These are phyloP conservation scores for Lathyrus oleraceus DNA, from an alignment of 306 rosid genomes.

Conservation along the genomic window DNA sequence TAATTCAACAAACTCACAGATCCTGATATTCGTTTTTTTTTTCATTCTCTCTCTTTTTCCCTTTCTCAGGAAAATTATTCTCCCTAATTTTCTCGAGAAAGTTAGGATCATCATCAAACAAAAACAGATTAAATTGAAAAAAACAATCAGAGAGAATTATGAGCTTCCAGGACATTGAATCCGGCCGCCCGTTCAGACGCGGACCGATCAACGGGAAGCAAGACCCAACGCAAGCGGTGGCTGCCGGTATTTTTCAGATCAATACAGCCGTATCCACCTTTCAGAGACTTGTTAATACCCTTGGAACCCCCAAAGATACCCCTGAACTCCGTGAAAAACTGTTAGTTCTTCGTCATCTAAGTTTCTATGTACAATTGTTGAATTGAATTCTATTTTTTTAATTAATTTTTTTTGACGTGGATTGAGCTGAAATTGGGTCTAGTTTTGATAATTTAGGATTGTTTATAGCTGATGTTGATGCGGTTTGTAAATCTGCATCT, in stretches of 20 bases:
- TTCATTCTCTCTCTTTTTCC: too few relatives aligned
- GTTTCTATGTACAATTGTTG: neutral
- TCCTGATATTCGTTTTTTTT: conserved; percentile 25
- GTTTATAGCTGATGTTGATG: neutral
- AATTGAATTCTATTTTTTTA: neutral
- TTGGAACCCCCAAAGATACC: conserved; percentile 96
- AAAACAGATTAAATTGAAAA: neutral
- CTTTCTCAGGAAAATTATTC: conserved; percentile 42
- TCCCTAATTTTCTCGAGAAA: conserved; percentile 48
- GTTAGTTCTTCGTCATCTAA: conserved; percentile 46
- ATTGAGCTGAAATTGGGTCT: neutral
- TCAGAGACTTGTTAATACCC: conserved; percentile 95
- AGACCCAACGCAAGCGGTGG: conserved; percentile 93
- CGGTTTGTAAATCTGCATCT: neutral
- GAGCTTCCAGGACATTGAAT: conserved; percentile 98
- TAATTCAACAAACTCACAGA: conserved; percentile 28
- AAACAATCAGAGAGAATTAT: conserved; percentile 35
- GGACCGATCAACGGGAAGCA: conserved; percentile 68
- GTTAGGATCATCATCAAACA: conserved; percentile 39
- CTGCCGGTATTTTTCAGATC: conserved; percentile 96
- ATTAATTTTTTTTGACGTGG: neutral
- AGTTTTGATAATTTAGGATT: neutral
- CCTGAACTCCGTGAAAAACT: conserved; percentile 95
- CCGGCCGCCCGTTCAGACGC: conserved; percentile 72
- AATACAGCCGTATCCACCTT: conserved; percentile 92